These are phyloP conservation scores for Neophaeococcomyces mojaviensis DNA, from an alignment of 2,329 filamentous ascomycete genomes.

Conservation along the genomic window DNA sequence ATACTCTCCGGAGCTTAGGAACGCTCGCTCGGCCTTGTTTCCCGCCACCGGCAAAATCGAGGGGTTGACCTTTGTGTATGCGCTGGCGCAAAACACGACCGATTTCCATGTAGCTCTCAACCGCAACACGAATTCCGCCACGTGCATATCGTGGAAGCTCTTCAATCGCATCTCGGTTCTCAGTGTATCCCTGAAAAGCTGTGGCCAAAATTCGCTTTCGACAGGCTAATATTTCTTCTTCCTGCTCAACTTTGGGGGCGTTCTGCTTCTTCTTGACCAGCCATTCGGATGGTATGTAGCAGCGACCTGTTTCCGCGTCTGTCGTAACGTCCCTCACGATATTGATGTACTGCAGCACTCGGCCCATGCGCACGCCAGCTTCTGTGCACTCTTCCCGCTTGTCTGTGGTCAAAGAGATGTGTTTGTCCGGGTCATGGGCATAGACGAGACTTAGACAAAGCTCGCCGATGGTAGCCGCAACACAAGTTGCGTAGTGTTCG, in stretches of 20 bases:
- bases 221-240: conserved; percentile 29
- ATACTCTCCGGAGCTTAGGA: conserved; percentile 41
- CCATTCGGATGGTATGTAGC: conserved; percentile 62
- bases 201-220: conserved; percentile 50
- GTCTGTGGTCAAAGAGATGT: conserved; percentile 20
- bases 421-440: conserved; percentile 38
- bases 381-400: conserved; percentile 38
- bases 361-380: conserved; percentile 59
- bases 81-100: conserved; percentile 42
- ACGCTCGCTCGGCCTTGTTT: conserved; percentile 34
- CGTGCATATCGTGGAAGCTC: conserved; percentile 53
- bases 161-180: conserved; percentile 51
- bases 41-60: conserved; percentile 21
- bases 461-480: conserved; percentile 65
- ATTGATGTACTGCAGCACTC: conserved; percentile 70
- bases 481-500: conserved; percentile 56
- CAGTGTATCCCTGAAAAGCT: conserved; percentile 54
- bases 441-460: conserved; percentile 62
- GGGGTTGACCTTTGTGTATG: conserved; percentile 13
- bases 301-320: conserved; percentile 57
- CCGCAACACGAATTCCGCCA: conserved; percentile 59
- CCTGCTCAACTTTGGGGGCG: conserved; percentile 5
- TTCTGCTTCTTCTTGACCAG: conserved; percentile 48
- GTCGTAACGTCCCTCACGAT: conserved; percentile 66
- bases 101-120: conserved; percentile 72